phyloP scores from a whole-genome alignment of 768 basidiomycete species.

The Suillus fuscotomentosus region DNA sequence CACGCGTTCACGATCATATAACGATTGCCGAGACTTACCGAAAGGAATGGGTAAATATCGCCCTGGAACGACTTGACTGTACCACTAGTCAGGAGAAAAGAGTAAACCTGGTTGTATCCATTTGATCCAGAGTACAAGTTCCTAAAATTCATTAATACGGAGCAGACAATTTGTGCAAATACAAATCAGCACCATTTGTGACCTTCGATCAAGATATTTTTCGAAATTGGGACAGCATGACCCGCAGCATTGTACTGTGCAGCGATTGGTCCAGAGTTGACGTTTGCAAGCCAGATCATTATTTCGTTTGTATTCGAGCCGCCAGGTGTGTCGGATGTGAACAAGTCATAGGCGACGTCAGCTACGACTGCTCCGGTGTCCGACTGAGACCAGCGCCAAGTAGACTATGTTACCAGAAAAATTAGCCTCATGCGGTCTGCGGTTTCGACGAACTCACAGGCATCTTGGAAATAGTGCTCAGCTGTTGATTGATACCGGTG shows the following conservation, averaged over 20 bases:
- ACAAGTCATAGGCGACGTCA: slow-evolving; percentile 62
- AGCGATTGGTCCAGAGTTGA: slow-evolving; percentile 60
- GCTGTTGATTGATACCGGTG: slow-evolving; percentile 47
- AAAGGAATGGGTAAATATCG: slow-evolving; percentile 53
- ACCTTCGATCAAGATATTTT: slow-evolving; percentile 44
- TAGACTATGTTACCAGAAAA: slow-evolving; percentile 33
- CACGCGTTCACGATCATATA: background rate
- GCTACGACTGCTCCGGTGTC: slow-evolving; percentile 45
- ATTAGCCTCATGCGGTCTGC: background rate
- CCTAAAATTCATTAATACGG: slow-evolving; percentile 30
- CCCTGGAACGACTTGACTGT: slow-evolving; percentile 48
- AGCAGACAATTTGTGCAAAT: background rate
- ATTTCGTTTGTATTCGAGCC: slow-evolving; percentile 47
- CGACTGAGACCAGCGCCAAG: slow-evolving; percentile 57
- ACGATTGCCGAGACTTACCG: slow-evolving; percentile 28
- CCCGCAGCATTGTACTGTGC: slow-evolving; percentile 45
- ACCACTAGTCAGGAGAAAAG: slow-evolving; percentile 41
- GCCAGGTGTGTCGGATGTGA: slow-evolving; percentile 51
- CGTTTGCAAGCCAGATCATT: slow-evolving; percentile 68
- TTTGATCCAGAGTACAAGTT: slow-evolving; percentile 56
- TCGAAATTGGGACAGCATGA: slow-evolving; percentile 42
- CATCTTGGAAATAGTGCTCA: slow-evolving; percentile 54
- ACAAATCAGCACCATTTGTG: slow-evolving; percentile 43
- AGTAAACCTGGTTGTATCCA: slow-evolving; percentile 50
- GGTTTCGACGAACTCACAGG: slow-evolving; percentile 39